These are phyloP conservation scores for Solanum pennellii DNA, from an alignment of 257 asterid genomes.

Conservation along the genomic window DNA sequence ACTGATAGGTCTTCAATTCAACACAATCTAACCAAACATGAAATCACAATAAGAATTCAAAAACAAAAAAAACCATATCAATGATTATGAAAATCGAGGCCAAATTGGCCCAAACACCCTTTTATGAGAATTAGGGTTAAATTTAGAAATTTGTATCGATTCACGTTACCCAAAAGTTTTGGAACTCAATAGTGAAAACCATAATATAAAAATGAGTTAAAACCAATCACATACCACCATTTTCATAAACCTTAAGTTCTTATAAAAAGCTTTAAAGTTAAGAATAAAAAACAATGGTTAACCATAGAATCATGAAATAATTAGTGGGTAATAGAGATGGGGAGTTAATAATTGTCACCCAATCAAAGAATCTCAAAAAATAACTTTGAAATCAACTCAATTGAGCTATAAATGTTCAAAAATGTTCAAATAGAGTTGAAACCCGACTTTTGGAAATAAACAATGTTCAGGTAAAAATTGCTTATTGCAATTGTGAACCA, in stretches of 20 bases:
- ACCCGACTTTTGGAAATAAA: not conserved
- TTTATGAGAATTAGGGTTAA: not conserved
- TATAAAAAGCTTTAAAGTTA: no score
- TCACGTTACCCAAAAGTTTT: not conserved
- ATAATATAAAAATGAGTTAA: no score
- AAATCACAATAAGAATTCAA: not conserved
- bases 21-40: not conserved
- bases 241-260: not conserved
- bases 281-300: not conserved
- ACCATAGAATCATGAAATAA: not conserved
- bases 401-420: not conserved
- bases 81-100: not conserved
- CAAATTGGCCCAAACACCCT: not conserved
- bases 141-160: no score
- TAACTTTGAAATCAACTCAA: not conserved
- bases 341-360: not conserved
- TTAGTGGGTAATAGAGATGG: not conserved
- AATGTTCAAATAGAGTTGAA: not conserved
- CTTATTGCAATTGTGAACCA: not conserved
- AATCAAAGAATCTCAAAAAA: not conserved
- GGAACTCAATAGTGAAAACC: not conserved
- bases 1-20: not conserved
- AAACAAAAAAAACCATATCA: not conserved
- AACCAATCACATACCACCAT: not conserved
- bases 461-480: not conserved